Conservation (phyloP, 2,329 filamentous ascomycete species). For the Sarocladium brachiariae region DNA sequence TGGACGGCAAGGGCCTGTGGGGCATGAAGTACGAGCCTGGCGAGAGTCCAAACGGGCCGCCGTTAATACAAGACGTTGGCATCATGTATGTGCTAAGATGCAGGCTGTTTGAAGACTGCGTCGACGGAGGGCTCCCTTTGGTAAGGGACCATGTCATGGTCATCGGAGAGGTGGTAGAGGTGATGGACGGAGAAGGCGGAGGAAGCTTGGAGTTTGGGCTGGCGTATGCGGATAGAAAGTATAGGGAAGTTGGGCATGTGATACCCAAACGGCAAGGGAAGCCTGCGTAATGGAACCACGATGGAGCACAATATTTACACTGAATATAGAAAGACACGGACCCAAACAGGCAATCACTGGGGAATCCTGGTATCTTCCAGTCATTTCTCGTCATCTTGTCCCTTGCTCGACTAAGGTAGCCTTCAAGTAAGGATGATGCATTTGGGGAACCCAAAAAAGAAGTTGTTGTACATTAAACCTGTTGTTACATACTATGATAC, state of each 20-base stretch:
- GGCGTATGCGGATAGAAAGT: constrained; percentile 42
- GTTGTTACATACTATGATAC: too few relatives aligned
- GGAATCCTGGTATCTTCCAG: too few relatives aligned
- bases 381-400: too few relatives aligned
- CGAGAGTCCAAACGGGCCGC: constrained; percentile 21
- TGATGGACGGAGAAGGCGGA: constrained; percentile 26
- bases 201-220: constrained; percentile 32
- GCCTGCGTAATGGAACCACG: not conserved
- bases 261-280: constrained; percentile 15
- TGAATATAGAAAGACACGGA: too few relatives aligned
- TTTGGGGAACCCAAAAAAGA: too few relatives aligned
- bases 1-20: constrained; percentile 30
- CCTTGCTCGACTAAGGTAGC: too few relatives aligned
- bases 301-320: too few relatives aligned
- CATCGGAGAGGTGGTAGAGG: constrained; percentile 42
- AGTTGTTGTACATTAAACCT: too few relatives aligned
- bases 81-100: constrained; percentile 44
- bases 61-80: constrained; percentile 42
- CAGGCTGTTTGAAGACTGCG: constrained; percentile 31
- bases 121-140: constrained; percentile 33
- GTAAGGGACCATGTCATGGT: constrained; percentile 48
- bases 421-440: too few relatives aligned
- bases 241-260: constrained; percentile 34
- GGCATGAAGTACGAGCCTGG: constrained; percentile 22
- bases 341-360: too few relatives aligned